Evolutionary conservation across 768 basidiomycete species (phyloP).

Genomic region (Porpolomopsis calyptriformis): DNA sequence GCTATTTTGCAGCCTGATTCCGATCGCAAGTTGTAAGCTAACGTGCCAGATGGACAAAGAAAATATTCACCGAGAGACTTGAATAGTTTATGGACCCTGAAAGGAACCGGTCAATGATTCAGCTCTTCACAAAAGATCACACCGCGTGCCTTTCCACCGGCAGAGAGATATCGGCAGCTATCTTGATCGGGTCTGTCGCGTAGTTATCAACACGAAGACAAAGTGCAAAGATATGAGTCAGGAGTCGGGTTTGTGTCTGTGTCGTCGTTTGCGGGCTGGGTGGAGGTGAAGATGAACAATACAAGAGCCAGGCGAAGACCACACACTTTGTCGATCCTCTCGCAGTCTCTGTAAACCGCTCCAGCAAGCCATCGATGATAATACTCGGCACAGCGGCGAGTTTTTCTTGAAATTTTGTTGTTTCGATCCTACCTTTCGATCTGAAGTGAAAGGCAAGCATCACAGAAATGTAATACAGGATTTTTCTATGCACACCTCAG

Average conservation of each 20-base stretch:
- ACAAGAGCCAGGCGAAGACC: not conserved
- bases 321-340: conserved; percentile 57
- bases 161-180: conserved; percentile 72
- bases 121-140: not conserved
- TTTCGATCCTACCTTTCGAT: conserved; percentile 29
- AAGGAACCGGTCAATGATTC: conserved; percentile 4
- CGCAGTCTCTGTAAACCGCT: conserved; percentile 70
- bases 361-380: conserved; percentile 63
- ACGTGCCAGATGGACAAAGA: not conserved
- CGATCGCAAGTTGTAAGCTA: conserved; percentile 6
- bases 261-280: conserved; percentile 49
- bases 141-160: conserved; percentile 47
- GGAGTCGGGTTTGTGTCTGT: conserved; percentile 56
- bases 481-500: conserved; percentile 38
- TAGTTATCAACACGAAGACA: conserved; percentile 74
- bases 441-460: conserved; percentile 62
- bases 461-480: conserved; percentile 70
- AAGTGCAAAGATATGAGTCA: conserved; percentile 73
- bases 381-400: conserved; percentile 48
- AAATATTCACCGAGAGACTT: conserved; percentile 50
- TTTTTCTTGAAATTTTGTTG: conserved; percentile 44
- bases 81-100: conserved; percentile 55
- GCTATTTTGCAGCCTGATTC: conserved; percentile 60
- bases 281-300: not conserved
- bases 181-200: conserved; percentile 50